These are phyloP conservation scores for Wickerhamomyces alni DNA, from an alignment of 805 yeast genomes.

Conservation along the genomic window DNA sequence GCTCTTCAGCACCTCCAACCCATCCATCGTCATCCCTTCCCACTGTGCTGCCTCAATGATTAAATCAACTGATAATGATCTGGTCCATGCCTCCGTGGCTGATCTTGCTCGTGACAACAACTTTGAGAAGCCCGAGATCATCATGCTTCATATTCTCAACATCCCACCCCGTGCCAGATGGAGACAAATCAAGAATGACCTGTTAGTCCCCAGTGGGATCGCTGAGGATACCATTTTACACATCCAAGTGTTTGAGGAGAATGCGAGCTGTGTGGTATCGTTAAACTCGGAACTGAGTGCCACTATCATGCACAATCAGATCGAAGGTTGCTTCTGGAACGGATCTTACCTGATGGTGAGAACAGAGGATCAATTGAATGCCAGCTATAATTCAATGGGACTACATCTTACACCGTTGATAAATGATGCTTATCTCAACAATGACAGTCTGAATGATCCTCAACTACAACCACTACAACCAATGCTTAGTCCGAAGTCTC, in stretches of 20 bases:
- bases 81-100: no score
- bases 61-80: background rate
- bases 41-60: background rate
- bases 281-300: constrained; percentile 10
- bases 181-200: constrained; percentile 17
- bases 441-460: background rate
- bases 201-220: constrained; percentile 11
- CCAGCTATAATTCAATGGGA: background rate
- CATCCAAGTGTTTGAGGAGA: constrained; percentile 13
- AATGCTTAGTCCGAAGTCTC: no score
- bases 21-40: background rate
- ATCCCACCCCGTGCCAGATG: constrained; percentile 17
- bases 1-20: no score
- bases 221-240: constrained; percentile 16
- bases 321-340: constrained; percentile 16
- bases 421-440: background rate
- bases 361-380: constrained; percentile 1
- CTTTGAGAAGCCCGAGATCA: constrained; percentile 1
- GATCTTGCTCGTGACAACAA: background rate
- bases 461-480: background rate
- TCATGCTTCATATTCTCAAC: constrained; percentile 13
- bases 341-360: constrained; percentile 10
- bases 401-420: background rate
- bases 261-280: constrained; percentile 6
- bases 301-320: constrained; percentile 1